phyloP scores from a whole-genome alignment of 2,329 filamentous ascomycete species.

The Tolypocladium endophyticum region DNA sequence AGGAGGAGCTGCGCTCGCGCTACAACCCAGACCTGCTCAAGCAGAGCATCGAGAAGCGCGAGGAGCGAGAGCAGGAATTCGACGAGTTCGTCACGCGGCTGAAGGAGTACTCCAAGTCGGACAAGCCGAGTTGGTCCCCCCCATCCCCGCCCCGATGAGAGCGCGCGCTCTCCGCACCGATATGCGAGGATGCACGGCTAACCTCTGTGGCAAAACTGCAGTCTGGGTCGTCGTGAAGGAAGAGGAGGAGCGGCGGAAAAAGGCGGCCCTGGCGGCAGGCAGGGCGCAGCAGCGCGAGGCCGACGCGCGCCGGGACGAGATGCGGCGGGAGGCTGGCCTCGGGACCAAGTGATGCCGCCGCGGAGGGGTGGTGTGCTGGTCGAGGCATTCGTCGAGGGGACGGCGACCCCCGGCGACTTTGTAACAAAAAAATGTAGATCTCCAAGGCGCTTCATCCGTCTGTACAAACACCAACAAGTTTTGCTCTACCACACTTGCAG shows the following conservation, averaged over 20 bases:
- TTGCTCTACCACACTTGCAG: neutral
- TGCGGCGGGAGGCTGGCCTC: slow-evolving; percentile 38
- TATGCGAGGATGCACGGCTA: slow-evolving; percentile 2
- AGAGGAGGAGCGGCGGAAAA: slow-evolving; percentile 31
- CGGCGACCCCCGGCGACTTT: neutral
- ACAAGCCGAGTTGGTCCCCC: slow-evolving; percentile 70
- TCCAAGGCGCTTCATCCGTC: neutral
- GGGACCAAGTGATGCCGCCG: slow-evolving; percentile 16
- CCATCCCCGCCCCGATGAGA: neutral
- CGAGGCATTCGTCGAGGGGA: neutral
- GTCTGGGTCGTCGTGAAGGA: slow-evolving; percentile 43
- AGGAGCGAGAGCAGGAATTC: slow-evolving; percentile 72
- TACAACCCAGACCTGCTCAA: slow-evolving; percentile 95
- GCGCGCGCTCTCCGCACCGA: neutral
- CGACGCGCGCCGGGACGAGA: slow-evolving; percentile 33
- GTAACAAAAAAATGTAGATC: neutral
- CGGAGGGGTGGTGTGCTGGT: neutral
- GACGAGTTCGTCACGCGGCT: slow-evolving; percentile 75
- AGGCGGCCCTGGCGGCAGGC: slow-evolving; percentile 22
- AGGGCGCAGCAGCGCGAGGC: slow-evolving; percentile 29
- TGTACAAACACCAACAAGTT: neutral
- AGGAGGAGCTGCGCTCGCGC: slow-evolving; percentile 83
- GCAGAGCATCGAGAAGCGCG: slow-evolving; percentile 68
- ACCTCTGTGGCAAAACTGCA: slow-evolving; percentile 10
- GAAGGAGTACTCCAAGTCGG: slow-evolving; percentile 82